These are phyloP conservation scores for Amorphotheca resinae DNA, from an alignment of 495 filamentous ascomycete species.

Conservation along the genomic window DNA sequence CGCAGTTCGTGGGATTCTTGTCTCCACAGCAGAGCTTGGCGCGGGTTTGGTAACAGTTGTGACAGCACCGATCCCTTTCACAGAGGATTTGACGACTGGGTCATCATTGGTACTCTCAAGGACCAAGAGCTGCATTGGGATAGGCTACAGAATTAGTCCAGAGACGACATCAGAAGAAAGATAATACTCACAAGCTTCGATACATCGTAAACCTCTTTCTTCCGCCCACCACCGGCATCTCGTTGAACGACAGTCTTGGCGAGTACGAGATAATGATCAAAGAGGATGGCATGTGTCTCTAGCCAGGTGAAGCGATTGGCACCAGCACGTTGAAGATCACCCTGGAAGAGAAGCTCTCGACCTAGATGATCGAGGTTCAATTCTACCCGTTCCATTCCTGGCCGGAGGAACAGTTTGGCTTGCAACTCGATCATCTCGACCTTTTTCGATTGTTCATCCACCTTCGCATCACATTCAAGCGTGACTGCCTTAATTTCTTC, in stretches of 20 bases:
- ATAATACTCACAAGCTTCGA: conserved; percentile 60
- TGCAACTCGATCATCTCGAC: conserved; percentile 82
- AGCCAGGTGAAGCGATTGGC: conserved; percentile 80
- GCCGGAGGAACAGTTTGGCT: conserved; percentile 66
- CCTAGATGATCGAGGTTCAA: conserved; percentile 87
- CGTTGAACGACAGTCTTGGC: conserved; percentile 63
- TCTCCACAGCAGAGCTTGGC: conserved; percentile 33
- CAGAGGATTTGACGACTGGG: conserved; percentile 66
- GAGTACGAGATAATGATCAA: conserved; percentile 92
- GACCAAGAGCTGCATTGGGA: conserved; percentile 92
- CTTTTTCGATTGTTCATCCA: conserved; percentile 89
- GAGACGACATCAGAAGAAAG: background rate
- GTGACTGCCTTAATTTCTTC: conserved; percentile 94
- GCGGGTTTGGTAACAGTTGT: conserved; percentile 42
- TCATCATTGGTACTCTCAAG: conserved; percentile 87
- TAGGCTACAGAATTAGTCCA: conserved; percentile 42
- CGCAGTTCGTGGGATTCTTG: conserved; percentile 13
- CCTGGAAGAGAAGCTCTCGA: conserved; percentile 74
- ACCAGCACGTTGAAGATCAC: conserved; percentile 80
- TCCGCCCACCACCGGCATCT: conserved; percentile 48
- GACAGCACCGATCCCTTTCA: conserved; percentile 62
- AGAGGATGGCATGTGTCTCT: conserved; percentile 83
- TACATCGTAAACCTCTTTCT: conserved; percentile 84
- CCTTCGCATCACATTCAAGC: conserved; percentile 81
- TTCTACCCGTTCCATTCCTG: conserved; percentile 77